Base-by-base conservation (phyloP, 176 grass and related monocot species). In the Puccinellia tenuiflora region DNA sequence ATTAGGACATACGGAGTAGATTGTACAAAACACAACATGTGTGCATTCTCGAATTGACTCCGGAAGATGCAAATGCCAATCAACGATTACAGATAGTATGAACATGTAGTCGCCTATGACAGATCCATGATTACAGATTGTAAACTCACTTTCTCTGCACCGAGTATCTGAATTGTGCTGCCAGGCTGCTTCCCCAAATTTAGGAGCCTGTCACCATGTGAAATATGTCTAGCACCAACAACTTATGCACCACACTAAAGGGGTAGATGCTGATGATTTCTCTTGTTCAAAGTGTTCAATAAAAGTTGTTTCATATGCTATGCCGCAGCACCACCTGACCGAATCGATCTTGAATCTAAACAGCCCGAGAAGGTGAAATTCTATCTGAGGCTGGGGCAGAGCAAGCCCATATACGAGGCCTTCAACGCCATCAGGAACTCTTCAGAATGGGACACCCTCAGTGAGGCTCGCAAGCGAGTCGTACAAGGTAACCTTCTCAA, bases 361-460 rank as follows among this genome's bases (percentile, higher is more conserved):
- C 92, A 98, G 96, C 92, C 96, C 0, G 96, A 95, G 67, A 98
- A 95, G 80, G 96, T 98, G 37, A 98, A 93, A 24, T 98, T 98
- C 70, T 74, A 92, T 43, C 85, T 98, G 16, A 93, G 91, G 80
- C 53, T 98, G 73, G 87, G 92, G 16, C 96, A 98, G 76, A 98
- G 92, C 91, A 98, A 98, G 71, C 90, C 89, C 28, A 90, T 98
- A 62, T 95, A 93, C 12, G 73, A 98, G 76, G 91, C 96, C 61
- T 95, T 98, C 78, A 90, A 95, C 66, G 76, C 92, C 68, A 95
- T 98, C 42, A 89, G 81, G 39, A 91, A 93, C 59, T 98, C 96
- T 35, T 60, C 96, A 1, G 78, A 90, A 4, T 95, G 91, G 92
- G 83, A 91, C 37, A 81, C 8, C 60, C 92, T 98, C 31, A 93